These are phyloP conservation scores for Periconia sp. DNA, from an alignment of 2,329 filamentous ascomycete species.

Conservation along the genomic window DNA sequence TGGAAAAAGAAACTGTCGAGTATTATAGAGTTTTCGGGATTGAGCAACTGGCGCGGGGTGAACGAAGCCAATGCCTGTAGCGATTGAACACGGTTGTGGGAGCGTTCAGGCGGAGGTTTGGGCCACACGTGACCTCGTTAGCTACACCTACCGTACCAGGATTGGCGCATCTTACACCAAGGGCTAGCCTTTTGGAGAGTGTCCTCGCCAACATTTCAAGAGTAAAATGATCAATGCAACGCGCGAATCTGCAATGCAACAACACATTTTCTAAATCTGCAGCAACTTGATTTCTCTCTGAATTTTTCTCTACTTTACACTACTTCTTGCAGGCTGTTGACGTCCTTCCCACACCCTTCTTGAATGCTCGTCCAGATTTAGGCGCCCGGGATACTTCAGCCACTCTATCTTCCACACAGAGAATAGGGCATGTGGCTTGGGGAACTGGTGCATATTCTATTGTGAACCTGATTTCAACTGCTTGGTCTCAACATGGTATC, in stretches of 20 bases:
- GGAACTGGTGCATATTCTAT: not conserved
- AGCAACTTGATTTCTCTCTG: not conserved
- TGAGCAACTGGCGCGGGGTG: conserved; percentile 9
- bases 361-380: not conserved
- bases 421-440: not conserved
- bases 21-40: not conserved
- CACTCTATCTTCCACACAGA: not conserved
- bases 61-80: not conserved
- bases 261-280: not conserved
- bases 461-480: not conserved
- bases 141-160: not conserved
- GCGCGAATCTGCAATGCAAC: not conserved
- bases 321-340: no score
- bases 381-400: not conserved
- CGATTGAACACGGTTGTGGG: no score
- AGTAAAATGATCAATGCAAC: not conserved
- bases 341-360: no score
- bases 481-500: conserved; percentile 15
- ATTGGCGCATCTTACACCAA: no score
- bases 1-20: conserved; percentile 5
- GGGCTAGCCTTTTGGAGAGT: not conserved
- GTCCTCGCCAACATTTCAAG: not conserved
- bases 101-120: no score
- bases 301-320: not conserved
- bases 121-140: not conserved